A percentile compares a stretch with the other conserved stretches of the same genome.
These are phyloP conservation scores for Phytopythium litorale DNA, from an alignment of 352 stramenopile species.

Conservation along the genomic window DNA sequence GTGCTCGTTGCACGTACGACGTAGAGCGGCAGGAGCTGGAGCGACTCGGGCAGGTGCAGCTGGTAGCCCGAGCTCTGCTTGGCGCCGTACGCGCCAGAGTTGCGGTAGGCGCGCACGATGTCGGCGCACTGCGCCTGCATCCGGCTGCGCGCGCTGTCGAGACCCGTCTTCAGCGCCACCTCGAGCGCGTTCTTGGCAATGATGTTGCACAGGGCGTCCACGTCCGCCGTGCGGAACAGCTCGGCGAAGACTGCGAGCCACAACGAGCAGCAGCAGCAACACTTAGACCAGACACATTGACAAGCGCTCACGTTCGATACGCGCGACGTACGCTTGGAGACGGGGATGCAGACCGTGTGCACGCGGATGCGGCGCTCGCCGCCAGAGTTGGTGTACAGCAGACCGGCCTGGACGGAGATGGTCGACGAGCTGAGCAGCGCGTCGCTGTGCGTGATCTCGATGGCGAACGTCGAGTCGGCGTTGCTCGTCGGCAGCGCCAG, in stretches of 20 bases:
- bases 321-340: constrained; percentile 78
- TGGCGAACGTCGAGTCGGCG: constrained; percentile 94
- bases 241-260: constrained; percentile 73
- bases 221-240: constrained; percentile 91
- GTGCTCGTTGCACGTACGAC: constrained; percentile 41
- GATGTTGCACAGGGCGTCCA: constrained; percentile 93
- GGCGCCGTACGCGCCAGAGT: constrained; percentile 63
- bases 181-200: constrained; percentile 95
- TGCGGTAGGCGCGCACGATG: constrained; percentile 91
- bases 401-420: constrained; percentile 94
- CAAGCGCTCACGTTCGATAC: background rate
- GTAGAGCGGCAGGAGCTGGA: constrained; percentile 96
- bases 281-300: background rate
- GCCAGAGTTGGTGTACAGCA: constrained; percentile 98
- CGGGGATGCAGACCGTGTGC: constrained; percentile 95
- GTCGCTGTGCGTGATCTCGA: constrained; percentile 98
- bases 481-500: constrained; percentile 96
- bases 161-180: constrained; percentile 90
- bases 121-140: constrained; percentile 93
- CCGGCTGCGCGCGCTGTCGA: constrained; percentile 92
- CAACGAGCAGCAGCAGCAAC: background rate
- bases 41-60: constrained; percentile 84
- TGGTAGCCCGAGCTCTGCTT: constrained; percentile 74
- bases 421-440: constrained; percentile 91
- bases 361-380: constrained; percentile 98